Conservation (phyloP, 768 basidiomycete genomes). For the Phylloporus sp. region DNA sequence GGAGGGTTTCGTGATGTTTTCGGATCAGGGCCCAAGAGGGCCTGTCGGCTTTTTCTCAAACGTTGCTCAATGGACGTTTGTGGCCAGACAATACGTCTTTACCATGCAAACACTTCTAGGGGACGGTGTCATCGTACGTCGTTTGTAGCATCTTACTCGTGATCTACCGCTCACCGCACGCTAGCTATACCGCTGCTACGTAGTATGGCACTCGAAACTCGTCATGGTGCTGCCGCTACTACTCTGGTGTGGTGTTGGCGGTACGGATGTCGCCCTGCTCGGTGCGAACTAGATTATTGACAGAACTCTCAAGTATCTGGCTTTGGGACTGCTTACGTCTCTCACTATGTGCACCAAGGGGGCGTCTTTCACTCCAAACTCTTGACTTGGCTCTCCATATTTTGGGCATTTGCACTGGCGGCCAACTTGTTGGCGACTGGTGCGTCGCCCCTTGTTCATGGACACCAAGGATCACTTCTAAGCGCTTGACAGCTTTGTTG, state of each 20-base stretch:
- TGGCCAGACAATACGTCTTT: slow-evolving; percentile 24
- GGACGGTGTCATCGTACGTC: slow-evolving; percentile 29
- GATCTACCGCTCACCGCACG: not conserved
- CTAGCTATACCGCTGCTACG: slow-evolving; percentile 29
- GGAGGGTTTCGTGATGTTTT: slow-evolving; percentile 23
- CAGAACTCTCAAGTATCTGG: slow-evolving; percentile 12
- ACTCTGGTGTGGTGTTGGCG: slow-evolving; percentile 26
- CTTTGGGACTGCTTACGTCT: slow-evolving; percentile 14
- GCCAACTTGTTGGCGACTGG: slow-evolving; percentile 34
- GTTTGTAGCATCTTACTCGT: not conserved
- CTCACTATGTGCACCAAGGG: not conserved
- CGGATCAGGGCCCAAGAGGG: slow-evolving; percentile 14
- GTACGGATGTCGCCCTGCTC: slow-evolving; percentile 11
- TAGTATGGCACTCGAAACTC: slow-evolving; percentile 29
- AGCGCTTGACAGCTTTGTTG: slow-evolving; percentile 19
- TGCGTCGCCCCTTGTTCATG: slow-evolving; percentile 5
- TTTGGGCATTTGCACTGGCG: slow-evolving; percentile 31
- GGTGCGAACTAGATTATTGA: not conserved
- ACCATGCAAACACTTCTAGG: slow-evolving; percentile 27
- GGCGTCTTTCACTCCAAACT: slow-evolving; percentile 26
- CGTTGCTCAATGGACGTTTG: slow-evolving; percentile 25
- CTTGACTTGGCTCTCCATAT: slow-evolving; percentile 33
- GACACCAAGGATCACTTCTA: not conserved
- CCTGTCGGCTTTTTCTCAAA: slow-evolving; percentile 24
- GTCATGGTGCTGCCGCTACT: slow-evolving; percentile 29